These are phyloP conservation scores for Erucastrum elatum DNA, from an alignment of 345 rosid species.

Conservation along the genomic window DNA sequence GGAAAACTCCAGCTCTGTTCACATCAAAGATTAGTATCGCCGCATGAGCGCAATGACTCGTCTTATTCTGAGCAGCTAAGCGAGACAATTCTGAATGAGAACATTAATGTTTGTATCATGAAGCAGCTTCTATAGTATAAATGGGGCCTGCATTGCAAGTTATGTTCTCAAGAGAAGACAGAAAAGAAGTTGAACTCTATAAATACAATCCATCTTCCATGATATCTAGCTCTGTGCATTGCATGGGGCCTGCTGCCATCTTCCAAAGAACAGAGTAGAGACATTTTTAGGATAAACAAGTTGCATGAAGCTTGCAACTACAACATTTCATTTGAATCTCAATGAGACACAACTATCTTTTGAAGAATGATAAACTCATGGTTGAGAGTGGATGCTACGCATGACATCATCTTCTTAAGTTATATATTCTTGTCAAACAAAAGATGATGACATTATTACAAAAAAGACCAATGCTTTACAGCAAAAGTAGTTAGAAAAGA, in stretches of 20 bases:
- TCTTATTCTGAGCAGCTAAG: not conserved
- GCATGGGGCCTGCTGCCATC: not conserved
- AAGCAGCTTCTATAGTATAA: slow-evolving; percentile 7
- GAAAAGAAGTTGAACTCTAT: slow-evolving; percentile 10
- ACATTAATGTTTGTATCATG: not conserved
- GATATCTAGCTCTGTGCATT: not conserved
- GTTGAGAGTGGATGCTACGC: not conserved
- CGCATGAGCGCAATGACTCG: not conserved
- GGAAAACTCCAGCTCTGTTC: not conserved
- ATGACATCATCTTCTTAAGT: slow-evolving; percentile 11
- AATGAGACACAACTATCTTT: not conserved
- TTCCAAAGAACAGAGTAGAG: slow-evolving; percentile 1
- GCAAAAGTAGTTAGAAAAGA: slow-evolving; percentile 40
- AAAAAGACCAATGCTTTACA: slow-evolving; percentile 32
- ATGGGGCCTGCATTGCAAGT: slow-evolving; percentile 1
- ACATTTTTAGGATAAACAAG: not conserved
- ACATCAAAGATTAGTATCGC: slow-evolving; percentile 6
- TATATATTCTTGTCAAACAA: slow-evolving; percentile 24
- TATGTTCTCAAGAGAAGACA: slow-evolving; percentile 2
- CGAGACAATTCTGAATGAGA: not conserved
- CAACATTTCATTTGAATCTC: not conserved
- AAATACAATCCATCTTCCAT: slow-evolving; percentile 2
- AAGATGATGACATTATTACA: slow-evolving; percentile 30
- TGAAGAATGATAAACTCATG: not conserved
- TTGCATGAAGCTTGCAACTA: slow-evolving; percentile 17